Conservation (phyloP, 805 yeast species). For the Candida succiphila region DNA sequence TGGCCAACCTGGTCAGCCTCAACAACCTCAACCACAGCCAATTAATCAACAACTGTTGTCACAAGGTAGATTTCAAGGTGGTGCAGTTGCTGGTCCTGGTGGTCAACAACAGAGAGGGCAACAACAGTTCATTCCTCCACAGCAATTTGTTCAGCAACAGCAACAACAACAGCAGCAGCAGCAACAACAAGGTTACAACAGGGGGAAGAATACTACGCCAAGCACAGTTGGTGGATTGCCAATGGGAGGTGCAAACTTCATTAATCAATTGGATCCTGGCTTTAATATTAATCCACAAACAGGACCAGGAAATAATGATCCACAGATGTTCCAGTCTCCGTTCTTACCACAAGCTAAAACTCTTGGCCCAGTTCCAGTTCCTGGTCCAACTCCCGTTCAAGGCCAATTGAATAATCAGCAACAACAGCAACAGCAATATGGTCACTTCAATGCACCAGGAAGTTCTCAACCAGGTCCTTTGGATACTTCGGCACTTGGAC, state of each 20-base stretch:
- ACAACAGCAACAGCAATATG: conserved; percentile 6
- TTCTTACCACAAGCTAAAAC: not conserved
- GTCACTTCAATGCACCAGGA: conserved; percentile 26
- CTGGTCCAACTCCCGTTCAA: conserved; percentile 1
- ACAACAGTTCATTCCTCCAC: conserved; percentile 8
- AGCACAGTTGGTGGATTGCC: no score
- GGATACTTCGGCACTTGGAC: conserved; percentile 1
- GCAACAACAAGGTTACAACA: not conserved
- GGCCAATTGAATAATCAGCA: not conserved
- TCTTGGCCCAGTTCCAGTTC: conserved; percentile 1
- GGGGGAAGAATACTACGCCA: not conserved
- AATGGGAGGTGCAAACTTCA: no score
- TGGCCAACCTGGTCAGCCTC: conserved; percentile 5
- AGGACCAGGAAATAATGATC: not conserved
- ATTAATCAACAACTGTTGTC: no score
- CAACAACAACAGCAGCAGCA: not conserved
- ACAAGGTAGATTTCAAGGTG: no score
- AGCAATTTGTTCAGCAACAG: conserved; percentile 1
- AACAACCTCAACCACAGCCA: conserved; percentile 5
- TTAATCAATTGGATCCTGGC: not conserved
- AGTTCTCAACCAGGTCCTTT: not conserved
- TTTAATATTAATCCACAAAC: not conserved
- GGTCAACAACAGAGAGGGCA: conserved; percentile 10
- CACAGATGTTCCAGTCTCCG: not conserved
- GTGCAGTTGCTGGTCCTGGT: no score